Evolutionary conservation across 2,329 filamentous ascomycete species (phyloP), one percentile per base, ranked within the genome.

Genomic region (Microcyclospora pomicola): DNA sequence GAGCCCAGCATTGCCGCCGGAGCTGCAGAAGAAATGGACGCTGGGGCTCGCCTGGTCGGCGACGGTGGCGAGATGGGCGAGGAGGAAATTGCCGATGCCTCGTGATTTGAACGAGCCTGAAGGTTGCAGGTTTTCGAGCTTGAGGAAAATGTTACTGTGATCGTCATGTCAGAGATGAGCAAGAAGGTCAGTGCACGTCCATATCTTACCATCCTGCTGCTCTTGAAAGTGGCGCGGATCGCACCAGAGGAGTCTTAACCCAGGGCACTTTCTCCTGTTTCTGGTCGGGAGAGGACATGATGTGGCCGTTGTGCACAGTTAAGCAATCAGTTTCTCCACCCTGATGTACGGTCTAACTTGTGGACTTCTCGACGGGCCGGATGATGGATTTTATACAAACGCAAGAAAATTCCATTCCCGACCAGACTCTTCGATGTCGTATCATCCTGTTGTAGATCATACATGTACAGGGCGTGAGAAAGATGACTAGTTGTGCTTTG

Each of bases 101-200:
- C 64, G 55, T 42, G 82, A 87, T 60, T 92, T 91, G 74, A 92
- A 93, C 30, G 82, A 87, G 45, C 82, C 82, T 15, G 80, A 81
- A 4, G 84, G 85, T 54, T 93, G 85, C 38, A 86, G 72, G 55
- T 82, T 83, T 51, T 92, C 84, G 44, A 91, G 73, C 60, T 92
- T 92, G 52, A 92, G 75, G 59, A 82, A 83, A 59, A 92, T 75
- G 63, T 81, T 78, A 65, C 82, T 69, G 59, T 55, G 63, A 48
- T 53, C 52, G 56, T 57, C 63, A 61, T 61, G 60, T 62, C 19
- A 62, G 60, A 29, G 24, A 33, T 38, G 36, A 30, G 33, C 27
- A 36, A 31, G 39, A 14, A 9, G 37, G 34, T 30, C 29, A 39
- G 29, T 30, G 30, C 28, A 29, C 29, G 13, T 37, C 28, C 9